Conservation (phyloP, 1,284 basidiomycete species). For the Blastosporella zonata region DNA sequence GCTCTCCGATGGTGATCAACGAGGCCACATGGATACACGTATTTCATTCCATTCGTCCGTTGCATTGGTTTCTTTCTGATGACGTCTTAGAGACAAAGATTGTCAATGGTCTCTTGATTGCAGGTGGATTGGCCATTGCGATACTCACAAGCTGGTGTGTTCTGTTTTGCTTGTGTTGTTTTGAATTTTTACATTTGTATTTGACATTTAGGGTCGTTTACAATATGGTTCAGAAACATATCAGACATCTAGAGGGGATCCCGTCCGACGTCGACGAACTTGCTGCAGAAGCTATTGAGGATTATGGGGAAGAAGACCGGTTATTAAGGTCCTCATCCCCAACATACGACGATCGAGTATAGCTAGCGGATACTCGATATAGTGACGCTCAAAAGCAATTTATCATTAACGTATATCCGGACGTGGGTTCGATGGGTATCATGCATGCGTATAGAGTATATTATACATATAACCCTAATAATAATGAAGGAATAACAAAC, state of each 20-base stretch:
- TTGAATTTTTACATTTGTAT: neutral
- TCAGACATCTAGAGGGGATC: slow-evolving; percentile 49
- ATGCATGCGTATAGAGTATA: slow-evolving; percentile 7
- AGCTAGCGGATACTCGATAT: neutral
- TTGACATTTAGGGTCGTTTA: slow-evolving; percentile 53
- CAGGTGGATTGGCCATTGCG: slow-evolving; percentile 54
- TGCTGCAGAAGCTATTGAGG: slow-evolving; percentile 61
- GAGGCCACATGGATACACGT: slow-evolving; percentile 75
- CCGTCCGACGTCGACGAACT: slow-evolving; percentile 51
- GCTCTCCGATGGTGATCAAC: slow-evolving; percentile 73
- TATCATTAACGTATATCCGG: too few relatives aligned
- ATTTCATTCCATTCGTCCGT: slow-evolving; percentile 23
- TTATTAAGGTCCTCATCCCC: slow-evolving; percentile 38
- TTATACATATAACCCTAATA: slow-evolving; percentile 44
- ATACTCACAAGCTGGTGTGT: slow-evolving; percentile 65
- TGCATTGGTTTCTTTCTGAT: slow-evolving; percentile 5
- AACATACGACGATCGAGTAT: slow-evolving; percentile 12
- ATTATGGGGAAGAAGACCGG: slow-evolving; percentile 60
- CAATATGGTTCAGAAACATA: slow-evolving; percentile 57
- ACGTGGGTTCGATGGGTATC: neutral
- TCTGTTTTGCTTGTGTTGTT: neutral
- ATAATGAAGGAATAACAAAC: slow-evolving; percentile 84
- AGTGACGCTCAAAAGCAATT: neutral
- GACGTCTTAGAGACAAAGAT: slow-evolving; percentile 53
- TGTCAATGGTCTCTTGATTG: slow-evolving; percentile 58